Conservation (phyloP, 2,329 filamentous ascomycete species). For the Fusarium scirpi region DNA sequence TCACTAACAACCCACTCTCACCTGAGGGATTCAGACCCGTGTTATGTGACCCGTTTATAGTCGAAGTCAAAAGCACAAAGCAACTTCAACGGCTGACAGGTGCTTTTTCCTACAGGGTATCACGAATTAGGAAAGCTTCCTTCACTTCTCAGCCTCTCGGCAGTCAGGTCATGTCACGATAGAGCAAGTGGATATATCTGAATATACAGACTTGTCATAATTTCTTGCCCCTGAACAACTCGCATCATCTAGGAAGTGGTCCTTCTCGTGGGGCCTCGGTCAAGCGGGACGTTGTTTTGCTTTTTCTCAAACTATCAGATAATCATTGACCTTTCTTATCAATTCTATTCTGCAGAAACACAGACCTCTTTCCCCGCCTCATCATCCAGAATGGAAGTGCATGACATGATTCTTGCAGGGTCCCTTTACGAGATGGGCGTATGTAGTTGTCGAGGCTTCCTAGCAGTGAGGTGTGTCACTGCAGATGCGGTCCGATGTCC, state of each 20-base stretch:
- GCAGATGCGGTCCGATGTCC: slow-evolving; percentile 3
- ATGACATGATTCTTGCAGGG: not conserved
- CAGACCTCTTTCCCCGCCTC: slow-evolving; percentile 6
- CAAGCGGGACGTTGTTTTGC: not conserved
- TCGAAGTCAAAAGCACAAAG: not conserved
- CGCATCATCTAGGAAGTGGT: not conserved
- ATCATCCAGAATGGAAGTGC: not conserved
- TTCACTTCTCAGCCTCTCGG: not conserved
- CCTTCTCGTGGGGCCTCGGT: not conserved
- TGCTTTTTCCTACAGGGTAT: not conserved
- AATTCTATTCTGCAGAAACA: slow-evolving; percentile 14
- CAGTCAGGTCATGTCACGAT: not conserved
- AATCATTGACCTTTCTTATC: not conserved
- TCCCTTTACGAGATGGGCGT: slow-evolving; percentile 1
- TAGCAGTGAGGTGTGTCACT: slow-evolving; percentile 4
- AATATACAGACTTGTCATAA: not conserved
- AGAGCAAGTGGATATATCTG: not conserved
- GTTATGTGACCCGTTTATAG: not conserved
- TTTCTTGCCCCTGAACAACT: not conserved
- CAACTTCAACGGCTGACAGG: not conserved
- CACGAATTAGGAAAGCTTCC: too few species aligned
- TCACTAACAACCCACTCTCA: not conserved
- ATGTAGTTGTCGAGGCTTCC: not conserved
- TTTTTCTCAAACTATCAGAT: not conserved
- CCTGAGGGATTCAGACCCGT: not conserved